Percentiles rank a stretch among this genome's conserved stretches.
These are phyloP conservation scores for Tricladium varicosporioides DNA, from an alignment of 2,329 filamentous ascomycete species.

Conservation along the genomic window DNA sequence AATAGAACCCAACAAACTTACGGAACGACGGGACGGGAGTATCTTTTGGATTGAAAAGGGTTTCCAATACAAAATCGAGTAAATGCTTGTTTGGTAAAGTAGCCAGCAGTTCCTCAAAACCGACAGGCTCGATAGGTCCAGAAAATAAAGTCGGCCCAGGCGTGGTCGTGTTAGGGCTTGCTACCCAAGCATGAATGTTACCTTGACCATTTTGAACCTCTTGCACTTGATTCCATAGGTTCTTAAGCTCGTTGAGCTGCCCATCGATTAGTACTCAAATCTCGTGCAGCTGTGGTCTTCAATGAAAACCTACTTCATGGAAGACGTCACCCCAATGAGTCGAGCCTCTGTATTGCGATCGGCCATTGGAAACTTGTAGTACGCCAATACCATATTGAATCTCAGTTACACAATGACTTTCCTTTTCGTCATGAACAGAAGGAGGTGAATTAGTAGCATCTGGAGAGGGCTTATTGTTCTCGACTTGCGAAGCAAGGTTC, in stretches of 20 bases:
- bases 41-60: conserved; percentile 81
- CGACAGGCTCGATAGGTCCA: conserved; percentile 64
- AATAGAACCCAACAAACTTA: conserved; percentile 1
- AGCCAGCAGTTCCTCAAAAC: conserved; percentile 73
- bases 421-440: neutral
- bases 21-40: conserved; percentile 49
- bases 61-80: conserved; percentile 76
- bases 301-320: conserved; percentile 53
- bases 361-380: conserved; percentile 69
- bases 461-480: conserved; percentile 45
- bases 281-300: neutral
- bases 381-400: conserved; percentile 71
- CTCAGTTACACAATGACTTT: conserved; percentile 64
- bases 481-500: conserved; percentile 49
- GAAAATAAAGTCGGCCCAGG: conserved; percentile 67
- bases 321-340: conserved; percentile 79
- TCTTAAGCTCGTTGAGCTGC: conserved; percentile 28
- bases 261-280: neutral
- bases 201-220: conserved; percentile 68
- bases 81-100: conserved; percentile 76
- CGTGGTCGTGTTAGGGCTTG: too few species aligned
- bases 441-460: neutral
- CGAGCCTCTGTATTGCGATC: conserved; percentile 76
- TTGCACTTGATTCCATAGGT: conserved; percentile 78
- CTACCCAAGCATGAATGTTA: too few species aligned